Base-by-base conservation (phyloP, 1,284 basidiomycete species). In the Boletus mariae region DNA sequence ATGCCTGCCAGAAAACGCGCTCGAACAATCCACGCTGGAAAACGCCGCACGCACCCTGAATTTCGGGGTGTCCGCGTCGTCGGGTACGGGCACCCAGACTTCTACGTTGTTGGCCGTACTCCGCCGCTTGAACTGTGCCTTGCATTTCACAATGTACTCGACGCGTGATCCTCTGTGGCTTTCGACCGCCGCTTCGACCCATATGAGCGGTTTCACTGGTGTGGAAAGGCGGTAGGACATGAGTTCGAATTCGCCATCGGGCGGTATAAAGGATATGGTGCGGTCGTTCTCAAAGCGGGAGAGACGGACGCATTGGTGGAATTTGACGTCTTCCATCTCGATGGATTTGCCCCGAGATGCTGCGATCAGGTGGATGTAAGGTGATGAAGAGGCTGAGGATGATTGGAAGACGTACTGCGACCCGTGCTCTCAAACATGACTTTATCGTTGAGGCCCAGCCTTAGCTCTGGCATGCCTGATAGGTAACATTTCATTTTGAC, bases 401-500 rank as follows among this genome's bases (percentile, higher is more conserved):
- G 28, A 7, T 5, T 25, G 7, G 26, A 45, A 20, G 11, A 78
- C 90, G 67, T 67, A 94, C 92, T 92, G 64, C 96, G 80, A 11
- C 97, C 96, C 3, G 95, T 99, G 62, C 81, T 92, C 74, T 99
- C 96, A 64, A 99, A 98, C 95, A 98, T 98, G 70, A 98, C 95
- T 75, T 99, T 99, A 76, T 99, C 97, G 73, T 99, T 99, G 53
- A 99, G 77, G 0, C 97, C 97, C 31, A 99, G 73, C 47, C 97
- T 80, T 50, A 99, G 78, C 70, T 99, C 97, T 11, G 97, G 97
- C 97, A 99, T 99, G 17, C 97, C 97, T 10, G 92, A 94, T 3
- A 99, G 80, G 71, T 98, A 99, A 71, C 96, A 99, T 74, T 99
- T 99, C 96, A 99, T 98, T 80, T 99, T 98, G 68, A 99, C 82